These are phyloP conservation scores for Colletotrichum tropicale DNA, from an alignment of 2,329 filamentous ascomycete species.

Conservation along the genomic window DNA sequence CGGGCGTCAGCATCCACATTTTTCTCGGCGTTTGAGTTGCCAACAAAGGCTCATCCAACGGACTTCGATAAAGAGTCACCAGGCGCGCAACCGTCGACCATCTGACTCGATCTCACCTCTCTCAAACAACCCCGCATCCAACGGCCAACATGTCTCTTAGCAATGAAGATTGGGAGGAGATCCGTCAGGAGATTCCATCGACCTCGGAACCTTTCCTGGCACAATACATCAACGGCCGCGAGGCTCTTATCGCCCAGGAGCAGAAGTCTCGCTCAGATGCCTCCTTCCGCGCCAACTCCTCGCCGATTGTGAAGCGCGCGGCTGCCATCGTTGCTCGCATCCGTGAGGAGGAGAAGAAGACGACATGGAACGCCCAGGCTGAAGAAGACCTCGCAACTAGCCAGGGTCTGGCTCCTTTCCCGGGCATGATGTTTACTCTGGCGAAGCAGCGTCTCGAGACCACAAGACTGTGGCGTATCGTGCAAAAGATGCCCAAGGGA, in stretches of 20 bases:
- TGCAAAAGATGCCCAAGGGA: conserved; percentile 82
- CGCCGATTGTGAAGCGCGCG: conserved; percentile 74
- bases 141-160: conserved; percentile 41
- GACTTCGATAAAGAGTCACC: neutral
- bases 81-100: neutral
- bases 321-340: conserved; percentile 77
- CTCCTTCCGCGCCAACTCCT: conserved; percentile 71
- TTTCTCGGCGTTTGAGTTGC: neutral
- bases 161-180: conserved; percentile 64
- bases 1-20: neutral
- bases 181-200: conserved; percentile 60
- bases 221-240: conserved; percentile 78
- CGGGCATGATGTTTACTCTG: conserved; percentile 84
- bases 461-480: conserved; percentile 79
- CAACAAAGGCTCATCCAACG: neutral
- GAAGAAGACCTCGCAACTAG: conserved; percentile 66
- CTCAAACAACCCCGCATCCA: neutral
- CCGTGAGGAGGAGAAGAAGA: conserved; percentile 72
- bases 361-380: conserved; percentile 72
- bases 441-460: conserved; percentile 78
- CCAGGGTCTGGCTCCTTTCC: conserved; percentile 65
- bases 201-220: conserved; percentile 77
- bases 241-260: conserved; percentile 80
- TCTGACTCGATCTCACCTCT: neutral
- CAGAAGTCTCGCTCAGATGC: conserved; percentile 78